phyloP scores from a whole-genome alignment of 2,329 filamentous ascomycete genomes.

The Fusarium sp. region DNA sequence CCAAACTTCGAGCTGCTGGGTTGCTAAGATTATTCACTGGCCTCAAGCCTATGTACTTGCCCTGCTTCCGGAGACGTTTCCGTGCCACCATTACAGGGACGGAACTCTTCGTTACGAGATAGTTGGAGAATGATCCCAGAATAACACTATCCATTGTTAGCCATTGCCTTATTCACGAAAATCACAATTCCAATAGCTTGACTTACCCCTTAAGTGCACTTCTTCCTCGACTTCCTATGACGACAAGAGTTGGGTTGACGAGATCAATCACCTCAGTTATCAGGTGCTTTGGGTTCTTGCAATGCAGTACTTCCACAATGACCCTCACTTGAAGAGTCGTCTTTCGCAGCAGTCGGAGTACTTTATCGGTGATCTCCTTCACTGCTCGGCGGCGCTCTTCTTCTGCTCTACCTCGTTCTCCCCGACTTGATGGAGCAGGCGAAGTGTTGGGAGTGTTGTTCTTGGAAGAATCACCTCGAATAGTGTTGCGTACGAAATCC shows the following conservation, averaged over 20 bases:
- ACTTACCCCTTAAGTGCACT: conserved; percentile 93
- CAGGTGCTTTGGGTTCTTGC: conserved; percentile 96
- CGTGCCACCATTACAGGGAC: conserved; percentile 98
- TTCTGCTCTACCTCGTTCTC: conserved; percentile 73
- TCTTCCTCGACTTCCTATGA: conserved; percentile 90
- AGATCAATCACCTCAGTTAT: conserved; percentile 98
- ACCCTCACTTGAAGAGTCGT: conserved; percentile 93
- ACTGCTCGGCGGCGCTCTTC: conserved; percentile 84
- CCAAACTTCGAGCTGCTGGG: conserved; percentile 74
- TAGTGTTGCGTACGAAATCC: conserved; percentile 53
- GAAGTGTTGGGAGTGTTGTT: conserved; percentile 58
- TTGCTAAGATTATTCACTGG: conserved; percentile 86
- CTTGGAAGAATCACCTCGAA: conserved; percentile 51
- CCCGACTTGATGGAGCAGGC: conserved; percentile 62
- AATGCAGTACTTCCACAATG: conserved; percentile 96
- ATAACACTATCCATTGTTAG: conserved; percentile 77
- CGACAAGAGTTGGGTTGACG: conserved; percentile 90
- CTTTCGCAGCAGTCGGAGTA: conserved; percentile 88
- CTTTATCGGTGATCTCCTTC: conserved; percentile 85
- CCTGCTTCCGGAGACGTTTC: conserved; percentile 89
- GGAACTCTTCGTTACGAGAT: conserved; percentile 95
- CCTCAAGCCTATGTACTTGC: conserved; percentile 80
- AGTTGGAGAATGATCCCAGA: conserved; percentile 96
- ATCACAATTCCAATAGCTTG: not conserved
- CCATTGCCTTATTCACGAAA: conserved; percentile 1